phyloP scores from a whole-genome alignment of 495 filamentous ascomycete species.

The Hypoxylon subgilvum region DNA sequence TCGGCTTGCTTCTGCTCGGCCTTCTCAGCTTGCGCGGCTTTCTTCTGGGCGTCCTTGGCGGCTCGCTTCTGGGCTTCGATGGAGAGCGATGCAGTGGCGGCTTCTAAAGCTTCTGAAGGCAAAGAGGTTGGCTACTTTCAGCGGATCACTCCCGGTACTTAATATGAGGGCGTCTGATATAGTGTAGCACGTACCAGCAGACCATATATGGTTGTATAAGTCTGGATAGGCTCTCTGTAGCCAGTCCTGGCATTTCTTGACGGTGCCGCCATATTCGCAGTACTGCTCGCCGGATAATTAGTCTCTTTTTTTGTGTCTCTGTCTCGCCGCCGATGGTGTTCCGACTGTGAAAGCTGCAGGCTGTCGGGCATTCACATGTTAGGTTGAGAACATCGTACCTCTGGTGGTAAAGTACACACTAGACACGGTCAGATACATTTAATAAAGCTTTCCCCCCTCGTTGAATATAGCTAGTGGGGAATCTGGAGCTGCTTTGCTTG shows the following conservation, averaged over 20 bases:
- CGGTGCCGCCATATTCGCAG: constrained; percentile 97
- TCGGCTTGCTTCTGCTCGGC: constrained; percentile 80
- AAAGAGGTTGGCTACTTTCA: constrained; percentile 24
- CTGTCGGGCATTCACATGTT: background rate
- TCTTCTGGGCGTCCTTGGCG: constrained; percentile 92
- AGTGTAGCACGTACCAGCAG: constrained; percentile 75
- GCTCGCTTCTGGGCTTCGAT: constrained; percentile 89
- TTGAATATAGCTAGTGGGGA: constrained; percentile 1
- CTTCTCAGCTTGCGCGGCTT: constrained; percentile 87
- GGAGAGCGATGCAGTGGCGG: constrained; percentile 81
- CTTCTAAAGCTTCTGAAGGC: constrained; percentile 74
- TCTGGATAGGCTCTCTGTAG: constrained; percentile 74
- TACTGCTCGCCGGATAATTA: constrained; percentile 66
- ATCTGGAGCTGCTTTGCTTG: constrained; percentile 22
- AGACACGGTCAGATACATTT: constrained; percentile 13
- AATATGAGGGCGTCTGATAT: too few species aligned
- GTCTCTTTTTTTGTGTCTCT: constrained; percentile 7
- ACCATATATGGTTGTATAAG: constrained; percentile 80
- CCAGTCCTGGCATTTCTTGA: constrained; percentile 98
- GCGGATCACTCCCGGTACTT: constrained; percentile 1
- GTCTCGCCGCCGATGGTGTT: background rate
- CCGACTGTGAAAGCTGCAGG: constrained; percentile 1
- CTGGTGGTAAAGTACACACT: constrained; percentile 94
- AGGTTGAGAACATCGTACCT: constrained; percentile 65
- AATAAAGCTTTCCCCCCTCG: constrained; percentile 2